phyloP scores from a whole-genome alignment of 176 grass and related monocot species.

The Chloris gayana region DNA sequence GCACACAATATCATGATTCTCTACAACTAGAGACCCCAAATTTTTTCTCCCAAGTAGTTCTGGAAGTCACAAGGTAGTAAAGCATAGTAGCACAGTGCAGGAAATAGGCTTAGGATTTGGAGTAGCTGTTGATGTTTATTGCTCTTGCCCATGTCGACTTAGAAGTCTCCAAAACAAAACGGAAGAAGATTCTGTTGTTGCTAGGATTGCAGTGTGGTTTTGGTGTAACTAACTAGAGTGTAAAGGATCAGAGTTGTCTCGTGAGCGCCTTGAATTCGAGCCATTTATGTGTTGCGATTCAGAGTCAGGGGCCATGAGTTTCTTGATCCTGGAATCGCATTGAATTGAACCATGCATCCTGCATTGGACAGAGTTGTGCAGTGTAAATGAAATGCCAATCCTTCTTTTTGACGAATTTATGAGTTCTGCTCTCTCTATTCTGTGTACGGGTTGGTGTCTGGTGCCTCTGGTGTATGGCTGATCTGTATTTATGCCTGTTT shows the following conservation, averaged over 20 bases:
- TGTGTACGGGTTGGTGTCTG: conserved; percentile 10
- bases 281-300: conserved; percentile 30
- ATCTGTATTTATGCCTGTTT: too few relatives aligned
- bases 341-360: conserved; percentile 47
- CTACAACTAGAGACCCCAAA: not conserved
- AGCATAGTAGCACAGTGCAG: conserved; percentile 57
- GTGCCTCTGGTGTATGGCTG: too few relatives aligned
- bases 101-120: conserved; percentile 49
- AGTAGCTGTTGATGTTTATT: conserved; percentile 27
- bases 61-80: conserved; percentile 31
- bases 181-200: conserved; percentile 25
- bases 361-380: conserved; percentile 31
- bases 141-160: not conserved
- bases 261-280: conserved; percentile 49
- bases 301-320: not conserved
- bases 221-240: too few relatives aligned
- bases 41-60: conserved; percentile 37
- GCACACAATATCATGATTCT: conserved; percentile 61
- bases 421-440: not conserved
- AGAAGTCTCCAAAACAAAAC: conserved; percentile 17
- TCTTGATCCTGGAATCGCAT: conserved; percentile 50
- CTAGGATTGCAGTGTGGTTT: conserved; percentile 34
- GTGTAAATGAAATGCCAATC: conserved; percentile 42
- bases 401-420: conserved; percentile 33
- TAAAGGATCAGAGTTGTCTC: conserved; percentile 39